Conservation (phyloP, 73 alveolate genomes). For the Stentor coeruleus region DNA sequence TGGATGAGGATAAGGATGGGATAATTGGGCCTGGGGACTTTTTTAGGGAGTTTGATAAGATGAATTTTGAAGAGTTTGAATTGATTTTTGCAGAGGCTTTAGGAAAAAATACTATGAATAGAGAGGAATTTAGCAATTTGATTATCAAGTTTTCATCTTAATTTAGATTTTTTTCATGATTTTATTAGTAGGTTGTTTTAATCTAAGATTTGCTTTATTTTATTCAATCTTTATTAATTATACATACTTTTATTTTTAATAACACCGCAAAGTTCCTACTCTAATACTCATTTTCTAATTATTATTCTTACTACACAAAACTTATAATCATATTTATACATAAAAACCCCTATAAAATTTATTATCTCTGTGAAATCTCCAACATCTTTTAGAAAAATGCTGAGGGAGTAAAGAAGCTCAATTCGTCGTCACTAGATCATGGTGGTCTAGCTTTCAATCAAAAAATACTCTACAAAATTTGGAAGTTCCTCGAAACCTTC, state of each 20-base stretch:
- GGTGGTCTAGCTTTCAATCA: slow-evolving; percentile 61
- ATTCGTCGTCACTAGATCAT: slow-evolving; percentile 33
- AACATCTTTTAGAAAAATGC: slow-evolving; percentile 48
- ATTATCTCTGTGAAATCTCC: slow-evolving; percentile 45
- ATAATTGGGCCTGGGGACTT: neutral
- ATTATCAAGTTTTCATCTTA: neutral
- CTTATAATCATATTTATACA: too few relatives aligned
- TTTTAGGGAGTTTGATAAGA: neutral
- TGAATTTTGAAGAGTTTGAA: neutral
- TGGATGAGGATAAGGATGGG: neutral
- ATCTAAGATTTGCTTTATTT: too few relatives aligned
- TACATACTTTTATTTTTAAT: too few relatives aligned
- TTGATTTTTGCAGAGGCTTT: neutral
- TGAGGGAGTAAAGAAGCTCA: slow-evolving; percentile 8
- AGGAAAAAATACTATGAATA: neutral
- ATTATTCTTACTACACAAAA: too few relatives aligned
- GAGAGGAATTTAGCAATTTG: neutral
- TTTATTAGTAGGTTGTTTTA: neutral
- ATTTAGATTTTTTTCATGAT: neutral
- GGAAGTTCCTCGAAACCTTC: slow-evolving; percentile 52
- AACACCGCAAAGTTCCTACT: too few relatives aligned
- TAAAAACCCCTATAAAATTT: too few relatives aligned
- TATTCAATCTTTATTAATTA: too few relatives aligned
- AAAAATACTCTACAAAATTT: slow-evolving; percentile 45
- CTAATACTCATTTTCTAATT: too few relatives aligned